Percentiles rank a stretch among this genome's conserved stretches.
phyloP scores from a whole-genome alignment of 2,329 filamentous ascomycete genomes.

The Fusarium sp. region DNA sequence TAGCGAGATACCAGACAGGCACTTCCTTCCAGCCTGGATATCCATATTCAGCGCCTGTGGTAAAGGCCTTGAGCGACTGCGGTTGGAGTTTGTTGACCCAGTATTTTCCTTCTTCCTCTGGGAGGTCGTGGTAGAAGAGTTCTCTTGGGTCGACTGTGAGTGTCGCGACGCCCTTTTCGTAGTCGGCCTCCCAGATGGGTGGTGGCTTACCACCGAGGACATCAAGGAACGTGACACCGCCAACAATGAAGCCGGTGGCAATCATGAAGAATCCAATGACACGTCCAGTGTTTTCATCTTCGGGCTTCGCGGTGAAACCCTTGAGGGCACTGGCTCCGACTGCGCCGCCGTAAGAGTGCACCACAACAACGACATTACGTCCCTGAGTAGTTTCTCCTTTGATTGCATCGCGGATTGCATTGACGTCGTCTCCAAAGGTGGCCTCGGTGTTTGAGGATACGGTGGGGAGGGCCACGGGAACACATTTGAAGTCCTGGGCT shows the following conservation, averaged over 20 bases:
- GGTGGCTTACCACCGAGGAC: conserved; percentile 56
- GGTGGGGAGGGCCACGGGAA: conserved; percentile 55
- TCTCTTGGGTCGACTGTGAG: conserved; percentile 53
- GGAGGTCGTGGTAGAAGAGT: conserved; percentile 64
- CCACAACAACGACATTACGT: conserved; percentile 59
- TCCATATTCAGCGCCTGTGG: conserved; percentile 56
- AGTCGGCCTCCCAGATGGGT: conserved; percentile 55
- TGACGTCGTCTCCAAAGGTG: conserved; percentile 57
- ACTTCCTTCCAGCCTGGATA: conserved; percentile 63
- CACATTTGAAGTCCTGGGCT: conserved; percentile 49
- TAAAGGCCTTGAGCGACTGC: conserved; percentile 59
- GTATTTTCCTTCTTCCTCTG: conserved; percentile 55
- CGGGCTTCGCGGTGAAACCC: conserved; percentile 49
- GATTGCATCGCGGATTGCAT: conserved; percentile 54
- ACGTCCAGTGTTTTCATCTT: conserved; percentile 43
- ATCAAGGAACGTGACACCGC: conserved; percentile 56
- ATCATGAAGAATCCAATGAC: conserved; percentile 60
- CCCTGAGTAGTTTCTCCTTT: conserved; percentile 51
- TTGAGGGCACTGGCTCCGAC: conserved; percentile 60
- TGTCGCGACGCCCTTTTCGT: conserved; percentile 56
- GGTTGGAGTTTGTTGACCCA: conserved; percentile 56
- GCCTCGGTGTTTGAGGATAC: conserved; percentile 49
- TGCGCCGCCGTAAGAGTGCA: conserved; percentile 63
- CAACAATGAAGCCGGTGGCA: conserved; percentile 57
- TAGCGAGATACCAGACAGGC: conserved; percentile 60